Percentiles rank a stretch among this genome's conserved stretches.
Evolutionary conservation across 2,329 filamentous ascomycete genomes (phyloP).

Genomic region (Cercospora zeina): DNA sequence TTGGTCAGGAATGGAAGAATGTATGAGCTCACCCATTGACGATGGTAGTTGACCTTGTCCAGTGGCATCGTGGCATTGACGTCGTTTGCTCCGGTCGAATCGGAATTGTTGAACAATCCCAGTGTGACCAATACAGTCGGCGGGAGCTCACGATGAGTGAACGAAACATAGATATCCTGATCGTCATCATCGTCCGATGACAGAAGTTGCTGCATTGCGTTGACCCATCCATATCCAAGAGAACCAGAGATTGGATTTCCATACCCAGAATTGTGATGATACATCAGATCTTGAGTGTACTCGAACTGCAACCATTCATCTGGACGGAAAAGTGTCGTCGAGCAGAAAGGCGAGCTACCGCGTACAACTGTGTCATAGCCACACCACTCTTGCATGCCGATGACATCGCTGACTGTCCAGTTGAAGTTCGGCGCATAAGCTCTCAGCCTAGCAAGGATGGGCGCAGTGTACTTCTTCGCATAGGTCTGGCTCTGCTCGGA

Average conservation of each 20-base stretch:
- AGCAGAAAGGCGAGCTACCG: conserved; percentile 64
- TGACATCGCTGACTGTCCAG: conserved; percentile 63
- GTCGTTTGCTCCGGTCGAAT: conserved; percentile 53
- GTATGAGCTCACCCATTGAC: conserved; percentile 63
- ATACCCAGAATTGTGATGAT: conserved; percentile 69
- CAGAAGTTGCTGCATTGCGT: conserved; percentile 57
- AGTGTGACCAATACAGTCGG: conserved; percentile 67
- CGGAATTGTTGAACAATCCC: conserved; percentile 69
- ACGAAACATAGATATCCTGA: conserved; percentile 66
- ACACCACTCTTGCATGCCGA: conserved; percentile 69
- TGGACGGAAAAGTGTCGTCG: conserved; percentile 59
- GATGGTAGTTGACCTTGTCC: conserved; percentile 61
- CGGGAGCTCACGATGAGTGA: conserved; percentile 68
- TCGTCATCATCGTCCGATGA: conserved; percentile 47
- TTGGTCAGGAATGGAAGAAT: conserved; percentile 67
- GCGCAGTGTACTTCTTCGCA: conserved; percentile 57
- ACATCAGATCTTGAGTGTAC: conserved; percentile 67
- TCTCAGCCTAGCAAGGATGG: conserved; percentile 60
- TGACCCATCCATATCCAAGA: conserved; percentile 67
- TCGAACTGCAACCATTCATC: conserved; percentile 65
- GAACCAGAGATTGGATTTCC: conserved; percentile 59
- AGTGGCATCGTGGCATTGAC: conserved; percentile 66
- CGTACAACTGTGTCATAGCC: conserved; percentile 70
- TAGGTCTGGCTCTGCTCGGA: conserved; percentile 52
- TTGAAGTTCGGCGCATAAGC: conserved; percentile 59